Conservation (phyloP, 257 asterid genomes). For the Lycium ferocissimum region DNA sequence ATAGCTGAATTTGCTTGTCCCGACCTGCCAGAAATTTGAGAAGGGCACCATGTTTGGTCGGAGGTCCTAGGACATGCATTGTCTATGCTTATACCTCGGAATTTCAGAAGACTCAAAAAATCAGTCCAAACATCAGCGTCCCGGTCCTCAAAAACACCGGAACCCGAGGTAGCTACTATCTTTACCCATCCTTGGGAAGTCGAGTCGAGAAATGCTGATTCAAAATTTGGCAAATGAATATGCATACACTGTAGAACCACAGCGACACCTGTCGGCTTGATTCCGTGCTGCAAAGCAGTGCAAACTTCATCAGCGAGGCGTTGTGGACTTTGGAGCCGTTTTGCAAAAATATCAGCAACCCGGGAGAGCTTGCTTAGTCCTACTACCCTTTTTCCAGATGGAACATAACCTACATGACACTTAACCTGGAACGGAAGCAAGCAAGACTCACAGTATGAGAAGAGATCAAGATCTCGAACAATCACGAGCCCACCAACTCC, state of each 20-base stretch:
- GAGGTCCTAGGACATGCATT: constrained; percentile 27
- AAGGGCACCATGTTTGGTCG: constrained; percentile 75
- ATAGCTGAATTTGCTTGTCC: constrained; percentile 53
- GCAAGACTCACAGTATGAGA: constrained; percentile 93
- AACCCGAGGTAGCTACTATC: constrained; percentile 62
- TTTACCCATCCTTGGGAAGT: constrained; percentile 64
- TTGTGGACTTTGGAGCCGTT: constrained; percentile 92
- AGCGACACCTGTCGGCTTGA: constrained; percentile 89
- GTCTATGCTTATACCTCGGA: constrained; percentile 51
- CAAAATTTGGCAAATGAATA: constrained; percentile 65
- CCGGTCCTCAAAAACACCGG: constrained; percentile 72
- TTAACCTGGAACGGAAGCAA: constrained; percentile 92
- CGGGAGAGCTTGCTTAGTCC: constrained; percentile 96
- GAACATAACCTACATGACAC: constrained; percentile 91
- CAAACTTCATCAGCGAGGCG: constrained; percentile 81
- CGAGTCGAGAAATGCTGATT: constrained; percentile 53
- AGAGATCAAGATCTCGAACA: constrained; percentile 93
- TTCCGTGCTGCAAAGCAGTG: constrained; percentile 68
- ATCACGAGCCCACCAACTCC: constrained; percentile 94
- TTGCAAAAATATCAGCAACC: constrained; percentile 84
- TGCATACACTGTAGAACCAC: constrained; percentile 81
- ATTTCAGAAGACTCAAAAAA: constrained; percentile 73
- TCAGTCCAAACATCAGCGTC: constrained; percentile 70
- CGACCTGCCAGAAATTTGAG: constrained; percentile 41
- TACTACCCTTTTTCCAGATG: constrained; percentile 78